Evolutionary conservation across 2,329 filamentous ascomycete species (phyloP).

Genomic region (Periconia digitata): DNA sequence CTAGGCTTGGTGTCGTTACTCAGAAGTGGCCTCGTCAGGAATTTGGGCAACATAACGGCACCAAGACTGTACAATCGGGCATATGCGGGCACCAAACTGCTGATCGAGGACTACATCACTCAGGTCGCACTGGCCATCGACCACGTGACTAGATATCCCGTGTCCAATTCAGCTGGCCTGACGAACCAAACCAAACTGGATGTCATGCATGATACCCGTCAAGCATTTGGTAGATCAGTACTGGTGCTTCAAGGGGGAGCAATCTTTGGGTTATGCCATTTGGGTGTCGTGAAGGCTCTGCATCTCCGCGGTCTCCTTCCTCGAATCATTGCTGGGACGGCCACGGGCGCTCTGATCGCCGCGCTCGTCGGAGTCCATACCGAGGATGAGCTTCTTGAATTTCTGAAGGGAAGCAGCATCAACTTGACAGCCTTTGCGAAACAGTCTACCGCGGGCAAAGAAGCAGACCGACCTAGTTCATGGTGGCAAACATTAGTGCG

Average conservation of each 20-base stretch:
- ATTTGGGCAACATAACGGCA: slow-evolving; percentile 87
- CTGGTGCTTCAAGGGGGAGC: slow-evolving; percentile 87
- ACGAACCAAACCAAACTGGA: slow-evolving; percentile 80
- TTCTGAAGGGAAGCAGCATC: slow-evolving; percentile 78
- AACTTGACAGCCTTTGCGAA: slow-evolving; percentile 76
- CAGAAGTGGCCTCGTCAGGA: slow-evolving; percentile 74
- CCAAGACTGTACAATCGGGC: slow-evolving; percentile 80
- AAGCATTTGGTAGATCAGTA: slow-evolving; percentile 84
- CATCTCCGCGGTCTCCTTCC: slow-evolving; percentile 80
- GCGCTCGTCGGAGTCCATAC: slow-evolving; percentile 86
- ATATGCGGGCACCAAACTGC: slow-evolving; percentile 83
- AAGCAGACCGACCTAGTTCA: slow-evolving; percentile 13
- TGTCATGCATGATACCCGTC: slow-evolving; percentile 81
- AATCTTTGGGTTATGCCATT: slow-evolving; percentile 86
- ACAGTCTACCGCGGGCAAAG: slow-evolving; percentile 19
- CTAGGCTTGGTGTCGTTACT: slow-evolving; percentile 76
- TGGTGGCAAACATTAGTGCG: slow-evolving; percentile 62
- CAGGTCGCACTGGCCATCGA: slow-evolving; percentile 80
- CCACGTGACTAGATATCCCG: slow-evolving; percentile 70
- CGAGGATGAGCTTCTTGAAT: slow-evolving; percentile 76
- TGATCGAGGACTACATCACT: slow-evolving; percentile 89
- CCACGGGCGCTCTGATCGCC: slow-evolving; percentile 85
- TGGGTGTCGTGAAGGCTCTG: slow-evolving; percentile 87
- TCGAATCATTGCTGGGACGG: slow-evolving; percentile 87
- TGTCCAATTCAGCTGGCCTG: slow-evolving; percentile 54